These are phyloP conservation scores for Penicillium arizonense DNA, from an alignment of 495 filamentous ascomycete species.

Conservation along the genomic window DNA sequence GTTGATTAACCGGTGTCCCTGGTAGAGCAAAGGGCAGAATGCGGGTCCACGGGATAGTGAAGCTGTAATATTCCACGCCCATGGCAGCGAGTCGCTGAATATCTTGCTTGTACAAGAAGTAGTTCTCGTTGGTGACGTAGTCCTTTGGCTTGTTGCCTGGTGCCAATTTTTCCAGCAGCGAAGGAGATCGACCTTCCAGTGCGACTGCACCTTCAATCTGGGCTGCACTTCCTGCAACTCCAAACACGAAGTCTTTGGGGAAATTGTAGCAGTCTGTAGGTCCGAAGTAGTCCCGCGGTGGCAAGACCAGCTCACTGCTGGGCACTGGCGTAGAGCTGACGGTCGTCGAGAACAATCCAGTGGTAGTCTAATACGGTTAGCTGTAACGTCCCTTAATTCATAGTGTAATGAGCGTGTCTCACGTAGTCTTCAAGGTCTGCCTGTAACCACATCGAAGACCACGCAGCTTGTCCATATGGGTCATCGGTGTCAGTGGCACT, in stretches of 20 bases:
- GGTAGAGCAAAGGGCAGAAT: conserved; percentile 44
- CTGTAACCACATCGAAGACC: conserved; percentile 31
- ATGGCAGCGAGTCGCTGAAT: conserved; percentile 46
- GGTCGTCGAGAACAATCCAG: conserved; percentile 31
- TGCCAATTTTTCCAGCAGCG: conserved; percentile 33
- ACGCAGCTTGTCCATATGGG: conserved; percentile 35
- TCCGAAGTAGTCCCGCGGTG: conserved; percentile 29
- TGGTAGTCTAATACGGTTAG: conserved; percentile 16
- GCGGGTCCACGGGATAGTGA: conserved; percentile 45
- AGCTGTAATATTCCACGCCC: conserved; percentile 48
- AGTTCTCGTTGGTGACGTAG: conserved; percentile 46
- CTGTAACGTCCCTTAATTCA: not conserved
- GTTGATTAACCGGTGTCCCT: conserved; percentile 42
- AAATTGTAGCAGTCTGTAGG: conserved; percentile 30
- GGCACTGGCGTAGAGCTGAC: conserved; percentile 34
- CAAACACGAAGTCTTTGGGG: conserved; percentile 50
- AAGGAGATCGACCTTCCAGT: conserved; percentile 43
- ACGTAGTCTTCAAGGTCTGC: conserved; percentile 29
- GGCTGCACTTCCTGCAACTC: conserved; percentile 48
- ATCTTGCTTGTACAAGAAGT: conserved; percentile 53
- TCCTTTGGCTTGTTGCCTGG: conserved; percentile 21
- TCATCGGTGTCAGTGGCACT: conserved; percentile 28
- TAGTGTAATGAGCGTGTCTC: not conserved
- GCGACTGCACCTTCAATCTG: conserved; percentile 49
- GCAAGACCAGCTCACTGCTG: conserved; percentile 33